Evolutionary conservation across 441 rosid species (phyloP).

Genomic region (Erodium chrysanthum): DNA sequence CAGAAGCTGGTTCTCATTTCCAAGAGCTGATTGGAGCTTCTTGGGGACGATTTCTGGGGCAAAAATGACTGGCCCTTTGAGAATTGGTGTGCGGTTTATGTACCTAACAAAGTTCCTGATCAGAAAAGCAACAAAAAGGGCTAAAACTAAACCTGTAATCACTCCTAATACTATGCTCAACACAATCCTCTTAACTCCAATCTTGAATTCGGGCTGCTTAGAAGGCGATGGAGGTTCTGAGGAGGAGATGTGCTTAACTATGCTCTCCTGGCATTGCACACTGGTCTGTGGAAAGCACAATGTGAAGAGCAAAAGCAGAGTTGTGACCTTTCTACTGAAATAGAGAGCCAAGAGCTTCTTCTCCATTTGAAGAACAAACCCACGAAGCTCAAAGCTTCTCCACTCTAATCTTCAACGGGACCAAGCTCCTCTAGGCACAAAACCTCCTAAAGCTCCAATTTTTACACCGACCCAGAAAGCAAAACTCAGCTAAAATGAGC

Average conservation of each 20-base stretch:
- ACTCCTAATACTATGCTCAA: constrained; percentile 56
- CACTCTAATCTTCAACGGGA: constrained; percentile 2
- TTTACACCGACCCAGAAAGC: constrained; percentile 6
- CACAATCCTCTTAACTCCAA: constrained; percentile 46
- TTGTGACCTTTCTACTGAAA: constrained; percentile 19
- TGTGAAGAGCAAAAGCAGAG: constrained; percentile 32
- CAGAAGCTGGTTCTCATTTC: constrained; percentile 49
- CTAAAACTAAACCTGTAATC: constrained; percentile 51
- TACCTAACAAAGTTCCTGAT: constrained; percentile 44
- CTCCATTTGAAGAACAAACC: constrained; percentile 33
- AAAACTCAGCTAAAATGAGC: background rate
- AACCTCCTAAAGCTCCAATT: constrained; percentile 5
- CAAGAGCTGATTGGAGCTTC: constrained; percentile 64
- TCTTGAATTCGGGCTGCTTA: constrained; percentile 31
- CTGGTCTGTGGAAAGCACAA: constrained; percentile 28
- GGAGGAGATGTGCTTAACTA: constrained; percentile 35
- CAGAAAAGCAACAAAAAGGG: constrained; percentile 46
- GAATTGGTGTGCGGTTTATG: constrained; percentile 66
- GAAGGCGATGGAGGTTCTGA: constrained; percentile 29
- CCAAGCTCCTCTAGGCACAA: background rate
- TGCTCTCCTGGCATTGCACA: constrained; percentile 42
- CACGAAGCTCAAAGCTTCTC: constrained; percentile 6
- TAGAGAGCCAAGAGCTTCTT: constrained; percentile 27
- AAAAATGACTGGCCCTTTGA: constrained; percentile 84
- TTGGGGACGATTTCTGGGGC: constrained; percentile 62